Evolutionary conservation across 331 rosid genomes (phyloP).

Genomic region (Malus hybrid): DNA sequence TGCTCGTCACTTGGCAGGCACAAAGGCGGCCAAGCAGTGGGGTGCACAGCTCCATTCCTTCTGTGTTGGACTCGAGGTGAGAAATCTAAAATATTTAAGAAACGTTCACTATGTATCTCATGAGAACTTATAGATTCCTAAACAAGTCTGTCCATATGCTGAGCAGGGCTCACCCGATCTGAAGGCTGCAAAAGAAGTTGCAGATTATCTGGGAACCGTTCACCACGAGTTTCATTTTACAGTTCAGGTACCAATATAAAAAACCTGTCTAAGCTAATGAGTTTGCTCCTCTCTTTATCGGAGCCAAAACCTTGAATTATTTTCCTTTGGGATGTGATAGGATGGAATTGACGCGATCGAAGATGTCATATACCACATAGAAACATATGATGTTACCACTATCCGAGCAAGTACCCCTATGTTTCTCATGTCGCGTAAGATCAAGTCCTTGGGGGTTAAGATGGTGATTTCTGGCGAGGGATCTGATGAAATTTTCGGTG

Average conservation of each 20-base stretch:
- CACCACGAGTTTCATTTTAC: conserved; percentile 85
- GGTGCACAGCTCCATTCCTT: conserved; percentile 90
- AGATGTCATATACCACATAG: conserved; percentile 83
- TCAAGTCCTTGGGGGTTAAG: conserved; percentile 84
- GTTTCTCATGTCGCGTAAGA: conserved; percentile 94
- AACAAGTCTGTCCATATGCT: neutral
- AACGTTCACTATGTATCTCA: neutral
- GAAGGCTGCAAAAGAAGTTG: conserved; percentile 91
- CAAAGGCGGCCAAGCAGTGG: conserved; percentile 92
- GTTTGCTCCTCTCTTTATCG: neutral
- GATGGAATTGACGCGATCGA: conserved; percentile 97
- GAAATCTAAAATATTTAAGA: neutral
- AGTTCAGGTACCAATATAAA: conserved; percentile 49
- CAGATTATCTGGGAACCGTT: conserved; percentile 80
- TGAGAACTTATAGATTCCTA: neutral
- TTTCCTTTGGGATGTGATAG: conserved; percentile 27
- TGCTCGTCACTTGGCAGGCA: conserved; percentile 68
- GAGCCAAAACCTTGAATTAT: neutral
- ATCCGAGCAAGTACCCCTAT: conserved; percentile 89
- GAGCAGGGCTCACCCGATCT: conserved; percentile 86
- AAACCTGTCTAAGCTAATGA: neutral
- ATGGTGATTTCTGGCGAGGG: conserved; percentile 97
- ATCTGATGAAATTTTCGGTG: conserved; percentile 91
- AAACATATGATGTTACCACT: conserved; percentile 89
- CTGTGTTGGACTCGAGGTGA: conserved; percentile 93